Percentiles rank a stretch among this genome's conserved stretches.
phyloP scores from a whole-genome alignment of 2,329 filamentous ascomycete genomes.

The Fonsecaea nubica region DNA sequence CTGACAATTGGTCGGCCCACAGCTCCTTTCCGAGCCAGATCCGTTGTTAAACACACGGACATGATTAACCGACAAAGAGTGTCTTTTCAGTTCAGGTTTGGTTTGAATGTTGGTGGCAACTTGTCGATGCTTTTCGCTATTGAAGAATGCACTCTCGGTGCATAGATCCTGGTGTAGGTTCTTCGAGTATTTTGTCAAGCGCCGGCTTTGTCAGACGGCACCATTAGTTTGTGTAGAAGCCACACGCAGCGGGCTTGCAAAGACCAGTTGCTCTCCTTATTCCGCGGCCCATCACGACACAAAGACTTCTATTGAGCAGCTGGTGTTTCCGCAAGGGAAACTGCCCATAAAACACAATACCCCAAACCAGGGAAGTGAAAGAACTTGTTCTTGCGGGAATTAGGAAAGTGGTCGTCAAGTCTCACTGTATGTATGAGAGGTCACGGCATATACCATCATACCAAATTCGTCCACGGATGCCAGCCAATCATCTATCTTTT shows the following conservation, averaged over 20 bases:
- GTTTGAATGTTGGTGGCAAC: not conserved
- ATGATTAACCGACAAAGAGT: slow-evolving; percentile 9
- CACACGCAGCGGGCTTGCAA: slow-evolving; percentile 4
- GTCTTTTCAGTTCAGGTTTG: slow-evolving; percentile 5
- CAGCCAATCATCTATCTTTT: slow-evolving; percentile 58
- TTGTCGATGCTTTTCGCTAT: not conserved
- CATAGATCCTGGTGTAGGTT: not conserved
- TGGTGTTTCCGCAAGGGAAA: too few species aligned
- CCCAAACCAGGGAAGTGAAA: not conserved
- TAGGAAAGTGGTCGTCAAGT: slow-evolving; percentile 8
- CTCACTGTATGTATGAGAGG: slow-evolving; percentile 52
- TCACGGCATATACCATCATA: slow-evolving; percentile 60
- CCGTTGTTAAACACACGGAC: slow-evolving; percentile 1
- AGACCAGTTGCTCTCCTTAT: not conserved
- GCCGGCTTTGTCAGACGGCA: slow-evolving; percentile 9
- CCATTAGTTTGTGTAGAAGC: slow-evolving; percentile 4
- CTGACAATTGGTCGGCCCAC: slow-evolving; percentile 22
- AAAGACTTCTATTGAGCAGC: not conserved
- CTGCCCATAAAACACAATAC: not conserved
- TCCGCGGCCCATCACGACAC: not conserved
- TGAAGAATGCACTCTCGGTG: not conserved
- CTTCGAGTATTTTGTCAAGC: slow-evolving; percentile 7
- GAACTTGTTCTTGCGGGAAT: not conserved
- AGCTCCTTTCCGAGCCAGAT: slow-evolving; percentile 12
- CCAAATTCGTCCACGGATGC: slow-evolving; percentile 61